Evolutionary conservation across 495 filamentous ascomycete species (phyloP).

Genomic region (Talaromyces borbonicus): DNA sequence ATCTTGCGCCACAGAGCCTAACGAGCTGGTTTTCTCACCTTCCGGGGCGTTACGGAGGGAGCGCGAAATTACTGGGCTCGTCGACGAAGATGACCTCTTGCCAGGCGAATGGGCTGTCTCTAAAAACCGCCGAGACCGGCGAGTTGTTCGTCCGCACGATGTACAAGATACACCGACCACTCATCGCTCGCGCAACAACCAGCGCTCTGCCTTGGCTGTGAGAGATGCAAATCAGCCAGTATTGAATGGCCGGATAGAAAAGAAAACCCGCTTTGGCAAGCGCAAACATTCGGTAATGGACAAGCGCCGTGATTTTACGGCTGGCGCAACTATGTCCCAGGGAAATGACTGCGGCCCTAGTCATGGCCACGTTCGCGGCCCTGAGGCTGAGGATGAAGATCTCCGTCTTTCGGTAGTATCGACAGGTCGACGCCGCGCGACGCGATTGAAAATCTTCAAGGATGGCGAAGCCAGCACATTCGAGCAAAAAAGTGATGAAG

Average conservation of each 20-base stretch:
- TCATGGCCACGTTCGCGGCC: background rate
- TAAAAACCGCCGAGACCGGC: constrained; percentile 18
- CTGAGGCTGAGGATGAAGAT: constrained; percentile 1
- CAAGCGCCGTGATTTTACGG: background rate
- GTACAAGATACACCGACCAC: background rate
- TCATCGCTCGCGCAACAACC: background rate
- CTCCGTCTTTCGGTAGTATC: constrained; percentile 1
- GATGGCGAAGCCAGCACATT: background rate
- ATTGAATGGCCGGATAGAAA: background rate
- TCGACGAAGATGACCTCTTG: constrained; percentile 40
- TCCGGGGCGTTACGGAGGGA: constrained; percentile 45
- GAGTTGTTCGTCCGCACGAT: constrained; percentile 17
- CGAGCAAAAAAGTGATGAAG: background rate
- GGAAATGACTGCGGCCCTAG: background rate
- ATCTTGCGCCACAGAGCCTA: constrained; percentile 57
- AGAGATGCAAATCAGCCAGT: constrained; percentile 1
- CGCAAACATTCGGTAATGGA: background rate
- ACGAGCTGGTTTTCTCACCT: constrained; percentile 55
- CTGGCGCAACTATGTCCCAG: background rate
- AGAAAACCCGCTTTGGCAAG: background rate
- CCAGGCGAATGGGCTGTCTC: constrained; percentile 40
- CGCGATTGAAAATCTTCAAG: constrained; percentile 4
- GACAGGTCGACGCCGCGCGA: background rate
- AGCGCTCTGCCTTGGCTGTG: background rate
- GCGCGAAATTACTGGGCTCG: constrained; percentile 46